Conservation (phyloP, 805 yeast genomes). For the Cyberlindnera misumaiensis region DNA sequence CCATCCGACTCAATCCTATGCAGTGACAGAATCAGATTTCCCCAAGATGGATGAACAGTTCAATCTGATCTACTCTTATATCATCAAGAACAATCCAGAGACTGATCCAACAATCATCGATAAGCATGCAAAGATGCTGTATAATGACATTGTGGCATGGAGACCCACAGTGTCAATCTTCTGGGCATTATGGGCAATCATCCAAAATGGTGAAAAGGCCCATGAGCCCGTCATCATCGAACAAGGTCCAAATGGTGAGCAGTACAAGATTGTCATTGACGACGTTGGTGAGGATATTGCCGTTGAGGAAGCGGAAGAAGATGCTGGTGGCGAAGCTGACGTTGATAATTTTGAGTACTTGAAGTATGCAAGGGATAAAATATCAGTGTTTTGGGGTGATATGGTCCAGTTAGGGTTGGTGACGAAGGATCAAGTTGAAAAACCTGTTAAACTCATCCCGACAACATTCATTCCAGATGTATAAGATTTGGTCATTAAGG, state of each 20-base stretch:
- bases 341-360: slow-evolving; percentile 73
- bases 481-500: neutral
- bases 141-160: slow-evolving; percentile 69
- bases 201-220: slow-evolving; percentile 52
- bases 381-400: slow-evolving; percentile 70
- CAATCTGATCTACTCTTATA: slow-evolving; percentile 67
- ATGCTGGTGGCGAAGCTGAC: slow-evolving; percentile 25
- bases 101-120: slow-evolving; percentile 28
- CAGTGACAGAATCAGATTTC: slow-evolving; percentile 44
- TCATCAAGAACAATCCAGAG: slow-evolving; percentile 10
- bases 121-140: slow-evolving; percentile 41
- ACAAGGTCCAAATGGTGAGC: slow-evolving; percentile 52
- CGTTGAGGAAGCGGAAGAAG: slow-evolving; percentile 24
- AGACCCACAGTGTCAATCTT: slow-evolving; percentile 68
- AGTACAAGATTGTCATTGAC: slow-evolving; percentile 29
- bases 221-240: slow-evolving; percentile 27
- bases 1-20: slow-evolving; percentile 34
- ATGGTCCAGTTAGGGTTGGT: slow-evolving; percentile 52
- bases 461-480: slow-evolving; percentile 13
- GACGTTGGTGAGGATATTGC: slow-evolving; percentile 22
- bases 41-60: slow-evolving; percentile 66
- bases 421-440: slow-evolving; percentile 25
- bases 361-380: slow-evolving; percentile 68
- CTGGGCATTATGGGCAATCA: slow-evolving; percentile 92
- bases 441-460: slow-evolving; percentile 30